Evolutionary conservation across 106 monocot species (phyloP).

Genomic region (Vanilla planifolia): DNA sequence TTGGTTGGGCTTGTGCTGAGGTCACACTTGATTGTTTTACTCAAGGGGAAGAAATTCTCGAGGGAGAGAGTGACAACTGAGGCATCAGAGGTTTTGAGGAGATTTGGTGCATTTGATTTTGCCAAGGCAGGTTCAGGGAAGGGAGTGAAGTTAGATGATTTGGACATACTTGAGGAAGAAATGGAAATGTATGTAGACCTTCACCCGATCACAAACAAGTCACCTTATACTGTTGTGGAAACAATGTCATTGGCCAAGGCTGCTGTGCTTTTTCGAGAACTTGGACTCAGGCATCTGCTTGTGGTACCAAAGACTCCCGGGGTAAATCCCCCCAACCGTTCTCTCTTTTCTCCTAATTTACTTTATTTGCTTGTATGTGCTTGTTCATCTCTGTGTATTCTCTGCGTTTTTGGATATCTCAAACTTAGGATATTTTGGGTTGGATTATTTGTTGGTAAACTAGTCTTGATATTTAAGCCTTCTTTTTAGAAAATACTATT

Average conservation of each 20-base stretch:
- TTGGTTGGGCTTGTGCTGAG: constrained; percentile 66
- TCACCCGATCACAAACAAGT: constrained; percentile 56
- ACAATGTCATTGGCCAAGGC: constrained; percentile 74
- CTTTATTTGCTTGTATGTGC: neutral
- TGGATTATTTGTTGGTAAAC: too few species aligned
- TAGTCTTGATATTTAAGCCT: too few species aligned
- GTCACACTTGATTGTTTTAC: constrained; percentile 68
- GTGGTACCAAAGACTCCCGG: constrained; percentile 67
- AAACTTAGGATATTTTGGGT: neutral
- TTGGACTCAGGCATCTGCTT: constrained; percentile 62
- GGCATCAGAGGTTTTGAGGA: constrained; percentile 17
- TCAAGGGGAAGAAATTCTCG: constrained; percentile 60
- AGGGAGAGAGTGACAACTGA: constrained; percentile 42
- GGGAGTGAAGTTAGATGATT: constrained; percentile 58
- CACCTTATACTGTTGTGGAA: constrained; percentile 67
- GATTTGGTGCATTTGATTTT: constrained; percentile 63
- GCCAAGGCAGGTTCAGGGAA: constrained; percentile 67
- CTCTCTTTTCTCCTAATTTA: neutral
- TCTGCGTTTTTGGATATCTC: neutral
- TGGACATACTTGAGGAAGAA: constrained; percentile 53
- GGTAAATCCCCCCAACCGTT: constrained; percentile 30
- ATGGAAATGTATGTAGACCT: constrained; percentile 81
- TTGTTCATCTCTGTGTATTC: neutral
- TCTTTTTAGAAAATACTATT: neutral
- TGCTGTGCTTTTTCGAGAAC: constrained; percentile 54